phyloP scores from a whole-genome alignment of 2,329 filamentous ascomycete species.

The Lanzia echinophila region DNA sequence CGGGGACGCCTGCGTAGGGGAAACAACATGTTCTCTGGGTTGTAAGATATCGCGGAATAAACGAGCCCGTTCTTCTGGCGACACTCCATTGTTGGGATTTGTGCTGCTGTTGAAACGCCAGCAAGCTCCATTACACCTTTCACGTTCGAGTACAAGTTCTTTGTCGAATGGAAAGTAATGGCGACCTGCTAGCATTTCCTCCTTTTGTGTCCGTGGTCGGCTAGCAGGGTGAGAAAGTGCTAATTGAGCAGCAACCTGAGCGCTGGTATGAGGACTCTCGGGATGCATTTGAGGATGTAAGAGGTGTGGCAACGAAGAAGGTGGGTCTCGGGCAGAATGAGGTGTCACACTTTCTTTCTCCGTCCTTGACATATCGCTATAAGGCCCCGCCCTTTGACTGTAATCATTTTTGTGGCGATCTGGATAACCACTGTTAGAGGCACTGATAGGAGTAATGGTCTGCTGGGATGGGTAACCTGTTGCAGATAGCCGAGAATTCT shows the following conservation, averaged over 20 bases:
- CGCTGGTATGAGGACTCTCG: conserved; percentile 26
- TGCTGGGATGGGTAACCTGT: conserved; percentile 41
- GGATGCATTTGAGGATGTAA: conserved; percentile 27
- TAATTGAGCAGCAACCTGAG: conserved; percentile 29
- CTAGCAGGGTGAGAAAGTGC: conserved; percentile 29
- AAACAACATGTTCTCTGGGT: conserved; percentile 50
- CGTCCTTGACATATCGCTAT: conserved; percentile 49
- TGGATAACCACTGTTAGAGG: conserved; percentile 34
- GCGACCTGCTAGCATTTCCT: conserved; percentile 79
- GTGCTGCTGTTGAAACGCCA: conserved; percentile 82
- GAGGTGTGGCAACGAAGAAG: conserved; percentile 47
- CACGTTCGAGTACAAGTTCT: conserved; percentile 75
- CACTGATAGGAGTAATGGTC: conserved; percentile 56
- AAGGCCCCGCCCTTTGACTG: conserved; percentile 48
- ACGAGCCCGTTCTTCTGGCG: conserved; percentile 58
- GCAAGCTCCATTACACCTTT: conserved; percentile 73
- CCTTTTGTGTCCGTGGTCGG: conserved; percentile 60
- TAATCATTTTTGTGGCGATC: conserved; percentile 45
- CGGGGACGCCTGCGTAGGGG: conserved; percentile 47
- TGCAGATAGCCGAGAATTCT: conserved; percentile 52
- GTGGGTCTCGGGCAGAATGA: conserved; percentile 32
- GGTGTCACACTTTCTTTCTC: conserved; percentile 43
- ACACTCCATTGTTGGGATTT: conserved; percentile 67
- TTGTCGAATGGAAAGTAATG: conserved; percentile 75
- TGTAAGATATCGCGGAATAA: conserved; percentile 67